These are phyloP conservation scores for Puya raimondii DNA, from an alignment of 176 grass and related monocot species.

Conservation along the genomic window DNA sequence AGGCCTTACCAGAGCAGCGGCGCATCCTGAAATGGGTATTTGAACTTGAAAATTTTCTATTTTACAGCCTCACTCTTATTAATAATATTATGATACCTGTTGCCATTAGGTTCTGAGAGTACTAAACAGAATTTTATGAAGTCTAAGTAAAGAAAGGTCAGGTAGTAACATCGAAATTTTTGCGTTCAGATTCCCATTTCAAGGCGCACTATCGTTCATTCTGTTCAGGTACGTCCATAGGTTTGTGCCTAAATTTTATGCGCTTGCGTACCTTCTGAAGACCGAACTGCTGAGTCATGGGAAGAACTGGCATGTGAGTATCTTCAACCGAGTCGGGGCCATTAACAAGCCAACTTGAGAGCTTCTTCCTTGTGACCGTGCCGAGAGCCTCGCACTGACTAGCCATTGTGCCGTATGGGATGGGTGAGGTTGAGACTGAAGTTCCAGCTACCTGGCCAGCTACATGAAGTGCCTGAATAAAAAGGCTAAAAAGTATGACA, in stretches of 20 bases:
- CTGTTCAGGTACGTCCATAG: too few species aligned
- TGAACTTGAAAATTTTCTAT: not conserved
- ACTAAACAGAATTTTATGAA: too few species aligned
- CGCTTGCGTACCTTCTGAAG: slow-evolving; percentile 38
- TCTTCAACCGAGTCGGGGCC: slow-evolving; percentile 46
- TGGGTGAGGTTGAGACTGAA: slow-evolving; percentile 86
- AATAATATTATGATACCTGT: too few species aligned
- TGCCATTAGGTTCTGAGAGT: too few species aligned
- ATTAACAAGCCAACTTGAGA: slow-evolving; percentile 87
- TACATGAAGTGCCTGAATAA: slow-evolving; percentile 73
- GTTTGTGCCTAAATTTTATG: not conserved
- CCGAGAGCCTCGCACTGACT: slow-evolving; percentile 91
- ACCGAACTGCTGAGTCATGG: slow-evolving; percentile 26
- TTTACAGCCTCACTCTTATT: too few species aligned
- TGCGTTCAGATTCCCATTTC: not conserved
- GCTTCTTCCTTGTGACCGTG: slow-evolving; percentile 76
- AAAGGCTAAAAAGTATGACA: slow-evolving; percentile 3
- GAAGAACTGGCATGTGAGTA: slow-evolving; percentile 31
- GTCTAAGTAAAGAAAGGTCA: too few species aligned
- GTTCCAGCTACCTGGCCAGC: slow-evolving; percentile 87
- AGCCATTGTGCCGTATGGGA: slow-evolving; percentile 87
- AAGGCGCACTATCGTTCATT: too few species aligned
- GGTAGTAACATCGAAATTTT: not conserved
- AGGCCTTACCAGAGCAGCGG: too few species aligned
- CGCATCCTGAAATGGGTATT: not conserved